phyloP scores from a whole-genome alignment of 2,329 filamentous ascomycete species.

The Karstenula rhodostoma region DNA sequence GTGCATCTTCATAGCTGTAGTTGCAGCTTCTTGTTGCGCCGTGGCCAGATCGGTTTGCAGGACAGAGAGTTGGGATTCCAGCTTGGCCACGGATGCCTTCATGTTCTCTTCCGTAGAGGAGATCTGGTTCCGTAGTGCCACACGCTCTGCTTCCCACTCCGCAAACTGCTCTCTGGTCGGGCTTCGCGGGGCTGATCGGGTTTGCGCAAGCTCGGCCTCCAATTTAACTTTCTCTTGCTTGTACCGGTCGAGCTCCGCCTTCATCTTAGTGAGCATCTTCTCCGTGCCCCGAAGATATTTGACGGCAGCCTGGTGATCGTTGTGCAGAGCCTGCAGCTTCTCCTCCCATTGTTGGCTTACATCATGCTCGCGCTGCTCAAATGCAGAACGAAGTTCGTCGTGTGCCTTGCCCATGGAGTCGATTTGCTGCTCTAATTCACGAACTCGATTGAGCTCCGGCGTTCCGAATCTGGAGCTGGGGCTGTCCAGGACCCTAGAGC shows the following conservation, averaged over 20 bases:
- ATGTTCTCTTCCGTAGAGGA: slow-evolving; percentile 74
- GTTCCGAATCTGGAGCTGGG: slow-evolving; percentile 77
- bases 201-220: slow-evolving; percentile 78
- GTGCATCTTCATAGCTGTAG: slow-evolving; percentile 58
- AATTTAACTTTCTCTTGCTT: slow-evolving; percentile 86
- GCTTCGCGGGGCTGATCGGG: slow-evolving; percentile 49
- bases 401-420: slow-evolving; percentile 79
- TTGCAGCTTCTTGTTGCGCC: slow-evolving; percentile 73
- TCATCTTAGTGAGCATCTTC: slow-evolving; percentile 99
- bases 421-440: slow-evolving; percentile 89
- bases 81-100: slow-evolving; percentile 67
- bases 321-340: slow-evolving; percentile 91
- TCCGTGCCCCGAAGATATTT: slow-evolving; percentile 98
- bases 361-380: slow-evolving; percentile 82
- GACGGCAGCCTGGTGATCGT: slow-evolving; percentile 96
- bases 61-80: slow-evolving; percentile 75
- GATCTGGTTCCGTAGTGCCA: slow-evolving; percentile 72
- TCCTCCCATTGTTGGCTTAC: slow-evolving; percentile 90
- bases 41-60: slow-evolving; percentile 75
- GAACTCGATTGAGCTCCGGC: slow-evolving; percentile 79
- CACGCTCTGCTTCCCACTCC: slow-evolving; percentile 79
- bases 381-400: slow-evolving; percentile 81
- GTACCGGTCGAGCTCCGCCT: slow-evolving; percentile 93
- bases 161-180: slow-evolving; percentile 57
- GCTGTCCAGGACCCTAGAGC: slow-evolving; percentile 75